Conservation (phyloP, 441 rosid species). For the Pelargonium australe region DNA sequence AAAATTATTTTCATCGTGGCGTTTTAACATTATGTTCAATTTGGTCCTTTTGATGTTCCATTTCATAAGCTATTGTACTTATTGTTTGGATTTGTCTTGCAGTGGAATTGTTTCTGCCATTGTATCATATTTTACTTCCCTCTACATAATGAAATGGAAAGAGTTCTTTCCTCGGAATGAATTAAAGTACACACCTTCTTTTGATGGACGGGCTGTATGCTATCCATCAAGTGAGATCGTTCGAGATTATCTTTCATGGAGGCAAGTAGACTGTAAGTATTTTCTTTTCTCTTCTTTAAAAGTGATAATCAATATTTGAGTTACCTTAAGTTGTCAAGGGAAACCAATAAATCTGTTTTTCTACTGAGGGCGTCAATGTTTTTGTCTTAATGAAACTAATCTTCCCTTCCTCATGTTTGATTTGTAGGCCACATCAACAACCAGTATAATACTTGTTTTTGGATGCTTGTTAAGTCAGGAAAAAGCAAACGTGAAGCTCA, state of each 20-base stretch:
- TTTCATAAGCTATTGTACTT: too few species aligned
- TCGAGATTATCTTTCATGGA: constrained; percentile 83
- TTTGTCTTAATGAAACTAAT: background rate
- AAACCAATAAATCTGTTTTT: background rate
- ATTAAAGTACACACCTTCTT: constrained; percentile 65
- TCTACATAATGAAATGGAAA: constrained; percentile 34
- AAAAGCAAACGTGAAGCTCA: constrained; percentile 73
- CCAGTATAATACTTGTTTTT: constrained; percentile 85
- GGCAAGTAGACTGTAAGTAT: constrained; percentile 97
- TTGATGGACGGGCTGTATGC: constrained; percentile 92
- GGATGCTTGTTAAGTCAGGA: constrained; percentile 85
- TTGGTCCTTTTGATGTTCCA: too few species aligned
- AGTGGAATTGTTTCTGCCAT: constrained; percentile 56
- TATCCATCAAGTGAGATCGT: constrained; percentile 75
- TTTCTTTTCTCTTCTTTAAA: background rate
- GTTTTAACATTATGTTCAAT: too few species aligned
- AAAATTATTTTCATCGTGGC: too few species aligned
- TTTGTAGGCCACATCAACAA: constrained; percentile 86
- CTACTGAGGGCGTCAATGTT: background rate
- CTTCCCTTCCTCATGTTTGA: constrained; percentile 1
- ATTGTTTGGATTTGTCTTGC: constrained; percentile 17
- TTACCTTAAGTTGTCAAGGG: background rate
- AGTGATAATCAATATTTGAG: background rate
- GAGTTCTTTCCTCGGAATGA: constrained; percentile 46
- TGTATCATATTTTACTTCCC: constrained; percentile 75